Percentiles rank a stretch among this genome's conserved stretches.
Evolutionary conservation across 1,284 basidiomycete genomes (phyloP).

Genomic region (Neotropicomus parvogracilis): DNA sequence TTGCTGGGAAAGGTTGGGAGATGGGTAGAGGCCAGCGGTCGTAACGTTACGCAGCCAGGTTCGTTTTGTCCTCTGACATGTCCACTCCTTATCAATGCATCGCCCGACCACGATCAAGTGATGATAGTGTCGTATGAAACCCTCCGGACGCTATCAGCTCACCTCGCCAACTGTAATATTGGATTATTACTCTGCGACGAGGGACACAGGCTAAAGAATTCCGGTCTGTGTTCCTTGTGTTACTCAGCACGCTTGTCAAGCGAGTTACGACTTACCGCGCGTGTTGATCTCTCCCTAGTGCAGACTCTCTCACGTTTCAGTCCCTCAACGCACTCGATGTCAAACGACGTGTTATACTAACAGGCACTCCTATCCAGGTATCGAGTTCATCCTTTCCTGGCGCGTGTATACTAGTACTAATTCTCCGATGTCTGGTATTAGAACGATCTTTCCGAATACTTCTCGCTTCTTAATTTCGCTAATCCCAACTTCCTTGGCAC

Average conservation of each 20-base stretch:
- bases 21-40: conserved; percentile 84
- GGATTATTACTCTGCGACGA: conserved; percentile 95
- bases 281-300: conserved; percentile 1
- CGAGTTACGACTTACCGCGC: conserved; percentile 12
- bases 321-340: conserved; percentile 85
- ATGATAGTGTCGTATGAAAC: conserved; percentile 99
- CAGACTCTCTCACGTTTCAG: conserved; percentile 88
- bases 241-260: neutral
- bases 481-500: conserved; percentile 95
- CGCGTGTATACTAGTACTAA: conserved; percentile 6
- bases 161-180: conserved; percentile 78
- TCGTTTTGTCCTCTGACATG: conserved; percentile 19
- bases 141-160: conserved; percentile 74
- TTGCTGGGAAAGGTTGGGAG: conserved; percentile 75
- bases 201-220: conserved; percentile 96
- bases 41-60: conserved; percentile 90
- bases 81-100: neutral
- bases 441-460: conserved; percentile 97
- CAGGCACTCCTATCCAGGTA: conserved; percentile 94
- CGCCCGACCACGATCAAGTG: conserved; percentile 47
- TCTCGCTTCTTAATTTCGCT: conserved; percentile 93
- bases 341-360: conserved; percentile 92
- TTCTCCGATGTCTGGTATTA: conserved; percentile 31
- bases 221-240: conserved; percentile 51
- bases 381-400: neutral